These are phyloP conservation scores for Pulveroboletus sp. DNA, from an alignment of 768 basidiomycete species.

Conservation along the genomic window DNA sequence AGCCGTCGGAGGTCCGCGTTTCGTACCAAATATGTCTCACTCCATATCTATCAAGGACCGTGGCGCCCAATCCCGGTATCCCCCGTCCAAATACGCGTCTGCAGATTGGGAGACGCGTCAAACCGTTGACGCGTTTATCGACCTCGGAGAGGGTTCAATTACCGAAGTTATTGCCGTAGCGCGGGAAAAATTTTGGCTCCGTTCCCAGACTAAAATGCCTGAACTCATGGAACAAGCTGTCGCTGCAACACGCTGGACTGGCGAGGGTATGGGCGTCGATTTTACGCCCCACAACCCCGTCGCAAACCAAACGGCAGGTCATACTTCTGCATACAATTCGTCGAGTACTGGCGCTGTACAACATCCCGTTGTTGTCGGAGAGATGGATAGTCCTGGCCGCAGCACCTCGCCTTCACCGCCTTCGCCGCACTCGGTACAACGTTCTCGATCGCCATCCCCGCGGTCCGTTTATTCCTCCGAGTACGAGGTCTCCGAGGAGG, in stretches of 20 bases:
- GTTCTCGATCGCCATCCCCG: conserved; percentile 31
- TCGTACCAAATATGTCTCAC: conserved; percentile 20
- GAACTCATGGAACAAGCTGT: conserved; percentile 69
- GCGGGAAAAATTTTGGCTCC: conserved; percentile 71
- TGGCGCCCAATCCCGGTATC: conserved; percentile 18
- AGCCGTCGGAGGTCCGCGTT: conserved; percentile 50
- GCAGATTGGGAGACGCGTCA: conserved; percentile 68
- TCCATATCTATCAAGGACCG: conserved; percentile 15
- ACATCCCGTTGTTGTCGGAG: conserved; percentile 4
- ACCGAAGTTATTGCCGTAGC: conserved; percentile 57
- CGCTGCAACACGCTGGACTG: conserved; percentile 51
- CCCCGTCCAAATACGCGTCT: conserved; percentile 27
- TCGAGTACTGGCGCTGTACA: conserved; percentile 3
- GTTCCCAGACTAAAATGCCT: conserved; percentile 58
- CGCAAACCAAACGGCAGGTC: conserved; percentile 5
- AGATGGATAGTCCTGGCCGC: conserved; percentile 17
- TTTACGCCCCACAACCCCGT: conserved; percentile 21
- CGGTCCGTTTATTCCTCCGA: conserved; percentile 30
- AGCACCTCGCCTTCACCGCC: conserved; percentile 27
- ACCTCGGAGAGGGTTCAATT: conserved; percentile 69
- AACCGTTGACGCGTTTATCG: conserved; percentile 68
- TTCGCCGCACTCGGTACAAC: conserved; percentile 23
- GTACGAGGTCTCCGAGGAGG: conserved; percentile 38
- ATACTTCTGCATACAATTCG: conserved; percentile 9
- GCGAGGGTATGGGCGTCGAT: conserved; percentile 34